These are phyloP conservation scores for Globomyces sp. DNA, from an alignment of 371 early-diverging fungal genomes.

Conservation along the genomic window DNA sequence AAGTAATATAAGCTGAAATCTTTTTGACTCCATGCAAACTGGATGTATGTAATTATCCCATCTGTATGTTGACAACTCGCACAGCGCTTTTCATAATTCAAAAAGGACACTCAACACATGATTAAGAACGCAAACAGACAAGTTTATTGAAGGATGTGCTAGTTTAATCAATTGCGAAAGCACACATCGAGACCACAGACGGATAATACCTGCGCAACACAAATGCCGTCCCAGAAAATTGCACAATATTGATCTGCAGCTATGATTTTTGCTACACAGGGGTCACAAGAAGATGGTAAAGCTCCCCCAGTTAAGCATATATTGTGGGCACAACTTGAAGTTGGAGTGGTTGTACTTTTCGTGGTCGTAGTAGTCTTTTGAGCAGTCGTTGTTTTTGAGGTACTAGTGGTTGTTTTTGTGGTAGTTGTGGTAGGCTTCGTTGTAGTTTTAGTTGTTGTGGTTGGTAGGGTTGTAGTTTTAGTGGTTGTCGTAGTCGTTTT, in stretches of 20 bases:
- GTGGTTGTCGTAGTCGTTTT: slow-evolving; percentile 6
- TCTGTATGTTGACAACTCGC: too few species aligned
- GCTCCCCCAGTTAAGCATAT: slow-evolving; percentile 21
- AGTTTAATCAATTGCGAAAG: too few species aligned
- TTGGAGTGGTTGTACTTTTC: slow-evolving; percentile 2
- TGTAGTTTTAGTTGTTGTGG: slow-evolving; percentile 8
- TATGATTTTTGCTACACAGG: slow-evolving; percentile 26
- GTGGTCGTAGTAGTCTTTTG: slow-evolving; percentile 5
- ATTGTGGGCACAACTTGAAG: slow-evolving; percentile 19
- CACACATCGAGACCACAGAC: background rate
- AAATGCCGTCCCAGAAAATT: background rate
- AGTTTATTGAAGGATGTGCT: too few species aligned
- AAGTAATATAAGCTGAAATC: too few species aligned
- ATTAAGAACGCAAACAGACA: too few species aligned
- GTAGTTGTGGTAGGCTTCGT: slow-evolving; percentile 11
- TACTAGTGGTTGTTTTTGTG: slow-evolving; percentile 10
- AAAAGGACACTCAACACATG: too few species aligned
- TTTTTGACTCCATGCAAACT: too few species aligned
- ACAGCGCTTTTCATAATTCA: too few species aligned
- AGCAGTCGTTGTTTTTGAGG: slow-evolving; percentile 14
- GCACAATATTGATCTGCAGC: slow-evolving; percentile 2
- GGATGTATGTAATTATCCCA: too few species aligned
- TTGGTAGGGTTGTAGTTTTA: slow-evolving; percentile 1
- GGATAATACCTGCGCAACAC: background rate
- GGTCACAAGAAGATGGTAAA: slow-evolving; percentile 19